Evolutionary conservation across 1,139 yeast species (phyloP).

Genomic region (Saccharomycopsis crataegensis): DNA sequence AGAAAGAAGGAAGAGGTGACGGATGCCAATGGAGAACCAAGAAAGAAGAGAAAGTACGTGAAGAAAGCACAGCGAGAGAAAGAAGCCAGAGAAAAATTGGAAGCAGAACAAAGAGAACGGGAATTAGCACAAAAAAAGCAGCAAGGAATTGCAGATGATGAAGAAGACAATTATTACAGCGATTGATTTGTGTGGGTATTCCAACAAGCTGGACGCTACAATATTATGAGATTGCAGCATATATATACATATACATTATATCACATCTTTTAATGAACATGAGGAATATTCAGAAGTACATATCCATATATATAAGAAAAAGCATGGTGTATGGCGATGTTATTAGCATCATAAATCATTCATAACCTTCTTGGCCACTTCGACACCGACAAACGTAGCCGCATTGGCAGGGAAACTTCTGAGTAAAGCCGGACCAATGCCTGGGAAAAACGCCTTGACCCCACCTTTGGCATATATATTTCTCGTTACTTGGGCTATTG

Average conservation of each 20-base stretch:
- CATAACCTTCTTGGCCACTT: constrained; percentile 68
- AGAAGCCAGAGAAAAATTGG: background rate
- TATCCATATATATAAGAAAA: background rate
- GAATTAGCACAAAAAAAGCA: background rate
- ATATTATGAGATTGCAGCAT: background rate
- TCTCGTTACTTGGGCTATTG: constrained; percentile 61
- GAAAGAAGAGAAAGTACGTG: constrained; percentile 3
- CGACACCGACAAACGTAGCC: constrained; percentile 95
- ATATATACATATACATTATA: background rate
- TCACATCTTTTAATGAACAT: background rate
- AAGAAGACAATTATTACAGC: background rate
- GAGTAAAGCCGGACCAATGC: constrained; percentile 89
- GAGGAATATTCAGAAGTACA: background rate
- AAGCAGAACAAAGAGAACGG: background rate
- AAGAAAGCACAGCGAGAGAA: background rate
- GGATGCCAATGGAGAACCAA: background rate
- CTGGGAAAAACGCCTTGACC: constrained; percentile 91
- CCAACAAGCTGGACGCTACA: background rate
- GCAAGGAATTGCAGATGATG: background rate
- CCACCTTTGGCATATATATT: constrained; percentile 68
- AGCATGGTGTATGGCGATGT: background rate
- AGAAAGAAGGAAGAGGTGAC: constrained; percentile 3
- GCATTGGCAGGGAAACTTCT: constrained; percentile 98
- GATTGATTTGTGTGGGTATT: background rate
- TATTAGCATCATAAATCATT: constrained; percentile 27